Evolutionary conservation across 306 rosid genomes (phyloP), one percentile per base, ranked within the genome.

Genomic region (Cyamopsis tetragonoloba): DNA sequence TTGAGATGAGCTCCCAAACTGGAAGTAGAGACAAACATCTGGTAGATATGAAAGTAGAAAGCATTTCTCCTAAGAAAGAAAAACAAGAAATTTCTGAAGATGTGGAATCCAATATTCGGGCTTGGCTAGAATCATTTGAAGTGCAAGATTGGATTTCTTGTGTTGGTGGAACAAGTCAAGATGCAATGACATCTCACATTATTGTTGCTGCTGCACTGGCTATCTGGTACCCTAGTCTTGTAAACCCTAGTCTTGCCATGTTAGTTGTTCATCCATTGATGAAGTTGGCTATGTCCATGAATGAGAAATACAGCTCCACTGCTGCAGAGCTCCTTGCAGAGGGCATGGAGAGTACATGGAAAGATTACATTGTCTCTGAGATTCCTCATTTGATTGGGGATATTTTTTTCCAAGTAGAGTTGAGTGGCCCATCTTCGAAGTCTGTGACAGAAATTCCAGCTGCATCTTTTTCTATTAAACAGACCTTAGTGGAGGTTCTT

Each of bases 131-230:
- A 80, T 89, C 91, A 69, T 93, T 81, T 85, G 97, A 93, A 85
- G 73, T 89, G 89, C 98, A 86, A 66, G 98, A 93, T 68, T 93
- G 98, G 98, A 88, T 88, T 88, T 93, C 97, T 68, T 93, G 97
- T 70, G 85, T 93, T 60, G 96, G 98, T 39, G 98, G 98, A 75
- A 89, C 88, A 39, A 89, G 98, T 80, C 98, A 93, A 88, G 97
- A 93, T 75, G 96, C 96, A 30, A 89, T 93, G 96, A 80, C 97
- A 56, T 89, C 97, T 80, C 97, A 83, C 80, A 84, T 93, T 74
- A 84, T 93, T 82, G 91, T 93, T 80, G 98, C 98, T 57, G 95
- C 90, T 28, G 95, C 98, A 57, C 76, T 93, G 84, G 93, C 97
- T 79, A 84, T 89, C 72, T 93, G 98, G 98, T 93, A 93, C 51